Evolutionary conservation across 2,329 filamentous ascomycete species (phyloP).

Genomic region (Aureobasidium leucospermi): DNA sequence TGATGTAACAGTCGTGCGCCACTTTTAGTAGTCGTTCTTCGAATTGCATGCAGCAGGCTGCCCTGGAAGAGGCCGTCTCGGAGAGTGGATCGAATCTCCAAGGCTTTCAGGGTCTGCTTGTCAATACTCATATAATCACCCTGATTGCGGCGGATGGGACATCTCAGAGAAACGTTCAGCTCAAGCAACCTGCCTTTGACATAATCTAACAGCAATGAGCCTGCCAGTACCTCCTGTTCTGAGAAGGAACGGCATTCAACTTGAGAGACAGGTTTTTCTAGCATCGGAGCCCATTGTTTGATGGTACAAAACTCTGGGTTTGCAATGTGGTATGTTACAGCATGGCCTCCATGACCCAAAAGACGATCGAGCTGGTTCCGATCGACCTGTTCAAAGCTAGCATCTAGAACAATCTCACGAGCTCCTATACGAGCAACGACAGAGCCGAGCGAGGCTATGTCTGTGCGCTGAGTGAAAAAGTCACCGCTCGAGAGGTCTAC

Average conservation of each 20-base stretch:
- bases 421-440: constrained; percentile 76
- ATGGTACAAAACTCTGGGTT: constrained; percentile 32
- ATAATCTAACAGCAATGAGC: constrained; percentile 76
- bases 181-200: constrained; percentile 72
- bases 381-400: constrained; percentile 41
- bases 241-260: constrained; percentile 47
- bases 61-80: constrained; percentile 72
- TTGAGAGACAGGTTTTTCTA: constrained; percentile 63
- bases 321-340: constrained; percentile 60
- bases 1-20: constrained; percentile 77
- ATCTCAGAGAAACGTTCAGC: constrained; percentile 71
- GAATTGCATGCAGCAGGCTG: constrained; percentile 82
- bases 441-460: constrained; percentile 65
- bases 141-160: constrained; percentile 66
- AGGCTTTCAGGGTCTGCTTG: constrained; percentile 77
- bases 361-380: constrained; percentile 21
- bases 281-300: constrained; percentile 64
- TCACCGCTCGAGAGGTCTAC: constrained; percentile 90
- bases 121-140: constrained; percentile 84
- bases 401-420: constrained; percentile 73
- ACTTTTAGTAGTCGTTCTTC: constrained; percentile 84
- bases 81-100: constrained; percentile 84
- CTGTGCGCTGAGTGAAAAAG: constrained; percentile 77
- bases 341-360: constrained; percentile 45
- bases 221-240: constrained; percentile 63